phyloP scores from a whole-genome alignment of 164 flowering plant genomes.

The Vitis amurensis region DNA sequence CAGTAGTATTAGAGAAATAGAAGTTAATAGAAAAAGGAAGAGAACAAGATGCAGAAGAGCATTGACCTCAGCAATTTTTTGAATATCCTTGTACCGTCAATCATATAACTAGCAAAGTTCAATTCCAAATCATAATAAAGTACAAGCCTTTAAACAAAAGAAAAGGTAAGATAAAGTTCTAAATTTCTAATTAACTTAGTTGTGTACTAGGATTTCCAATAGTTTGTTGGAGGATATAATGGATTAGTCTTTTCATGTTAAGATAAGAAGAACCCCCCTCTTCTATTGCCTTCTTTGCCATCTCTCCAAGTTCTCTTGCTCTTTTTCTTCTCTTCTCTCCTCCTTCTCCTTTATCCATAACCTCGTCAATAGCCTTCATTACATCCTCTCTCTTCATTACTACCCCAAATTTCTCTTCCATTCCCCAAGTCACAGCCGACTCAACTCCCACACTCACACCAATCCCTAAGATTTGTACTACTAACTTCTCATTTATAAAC shows the following conservation, averaged over 20 bases:
- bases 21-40: too few species aligned
- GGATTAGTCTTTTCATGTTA: slow-evolving; percentile 10
- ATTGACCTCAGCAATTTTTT: too few species aligned
- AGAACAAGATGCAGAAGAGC: too few species aligned
- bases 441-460: slow-evolving; percentile 43
- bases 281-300: slow-evolving; percentile 31
- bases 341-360: slow-evolving; percentile 8
- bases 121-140: too few species aligned
- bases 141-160: too few species aligned
- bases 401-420: slow-evolving; percentile 26
- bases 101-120: too few species aligned
- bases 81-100: too few species aligned
- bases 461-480: slow-evolving; percentile 27
- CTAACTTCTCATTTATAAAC: slow-evolving; percentile 38
- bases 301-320: slow-evolving; percentile 26
- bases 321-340: slow-evolving; percentile 27
- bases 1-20: too few species aligned
- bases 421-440: slow-evolving; percentile 9
- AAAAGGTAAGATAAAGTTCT: too few species aligned
- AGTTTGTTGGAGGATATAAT: slow-evolving; percentile 15
- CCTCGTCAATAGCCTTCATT: slow-evolving; percentile 18
- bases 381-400: slow-evolving; percentile 35
- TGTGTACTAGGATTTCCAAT: neutral
- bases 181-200: too few species aligned
- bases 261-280: slow-evolving; percentile 23